Base-by-base conservation (phyloP, 192 early-diverging fungal species). In the Linderina pennispora region DNA sequence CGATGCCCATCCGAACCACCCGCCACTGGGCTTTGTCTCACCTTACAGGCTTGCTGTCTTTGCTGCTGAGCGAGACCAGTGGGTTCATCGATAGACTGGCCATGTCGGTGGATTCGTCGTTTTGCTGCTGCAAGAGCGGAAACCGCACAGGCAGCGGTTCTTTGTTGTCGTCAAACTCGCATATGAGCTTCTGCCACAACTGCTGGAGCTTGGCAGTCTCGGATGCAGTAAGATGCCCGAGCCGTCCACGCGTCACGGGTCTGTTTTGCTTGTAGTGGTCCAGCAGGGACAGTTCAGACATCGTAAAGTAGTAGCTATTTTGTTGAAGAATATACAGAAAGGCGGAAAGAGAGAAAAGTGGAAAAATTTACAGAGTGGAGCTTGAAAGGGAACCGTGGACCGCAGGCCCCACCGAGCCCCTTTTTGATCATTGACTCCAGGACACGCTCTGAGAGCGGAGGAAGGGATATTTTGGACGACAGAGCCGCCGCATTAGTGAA, bases 131-230 rank as follows among this genome's bases (percentile, higher is more conserved):
- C 13, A 45, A 21, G 32, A 54, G 16, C 21, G 45, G 43, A 34
- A 41, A 53, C 11, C 47, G 41, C 0, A 54, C 55, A 0, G 55
- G 50, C 13, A 65, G 31, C 9, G 52, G 56, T 18, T 45, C 42
- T 28, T 23, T 14, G 31, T n/a, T 5, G 19, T 40, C 36, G 0
- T 40, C 15, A n/a, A 75, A 53, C 20, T 58, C 53, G 14, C 23
- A 36, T 8, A 74, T 55, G 26, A 78, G 52, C 37, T 68, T 49
- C 13, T 20, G 53, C 76, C 79, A 79, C 3, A 82, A 60, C 44
- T 72, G 59, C 24, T 55, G 65, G 14, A 82, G 63, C 31, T 53
- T 62, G n/a, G 37, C 40, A 6, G 36, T 44, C 25, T 79, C 59
- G 8, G 55, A 58, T 2, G 26, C 28, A 4, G 70, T 68, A 2